These are phyloP conservation scores for Karstenula rhodostoma DNA, from an alignment of 2,329 filamentous ascomycete genomes.

Conservation along the genomic window DNA sequence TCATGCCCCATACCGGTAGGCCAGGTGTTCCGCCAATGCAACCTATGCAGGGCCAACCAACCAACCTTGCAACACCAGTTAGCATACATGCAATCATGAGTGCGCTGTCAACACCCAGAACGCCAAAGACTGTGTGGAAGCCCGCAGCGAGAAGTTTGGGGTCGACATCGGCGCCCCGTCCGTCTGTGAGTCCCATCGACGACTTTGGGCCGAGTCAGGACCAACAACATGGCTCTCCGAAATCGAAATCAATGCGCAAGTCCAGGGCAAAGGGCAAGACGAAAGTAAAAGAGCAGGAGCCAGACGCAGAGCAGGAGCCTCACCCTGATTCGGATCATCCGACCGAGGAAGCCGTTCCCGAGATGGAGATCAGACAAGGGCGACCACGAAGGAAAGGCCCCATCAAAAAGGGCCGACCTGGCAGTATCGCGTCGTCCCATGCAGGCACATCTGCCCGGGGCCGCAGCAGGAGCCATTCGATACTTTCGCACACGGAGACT, in stretches of 20 bases:
- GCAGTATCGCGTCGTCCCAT: conserved; percentile 57
- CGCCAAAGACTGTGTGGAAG: conserved; percentile 44
- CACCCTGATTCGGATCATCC: conserved; percentile 18
- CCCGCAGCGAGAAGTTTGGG: conserved; percentile 23
- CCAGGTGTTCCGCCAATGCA: conserved; percentile 31
- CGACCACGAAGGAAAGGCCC: conserved; percentile 42
- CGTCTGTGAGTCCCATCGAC: conserved; percentile 38
- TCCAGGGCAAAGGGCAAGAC: conserved; percentile 35
- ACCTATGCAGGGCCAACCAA: conserved; percentile 34
- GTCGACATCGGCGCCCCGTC: conserved; percentile 31
- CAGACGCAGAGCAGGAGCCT: conserved; percentile 23
- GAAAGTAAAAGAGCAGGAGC: conserved; percentile 35
- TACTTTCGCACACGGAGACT: conserved; percentile 56
- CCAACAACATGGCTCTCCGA: conserved; percentile 29
- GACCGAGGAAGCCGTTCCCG: conserved; percentile 32
- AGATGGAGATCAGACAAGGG: conserved; percentile 40
- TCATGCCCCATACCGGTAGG: conserved; percentile 24
- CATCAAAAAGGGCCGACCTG: conserved; percentile 40
- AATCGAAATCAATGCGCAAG: conserved; percentile 36
- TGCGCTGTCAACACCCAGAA: conserved; percentile 36
- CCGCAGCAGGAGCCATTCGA: conserved; percentile 59
- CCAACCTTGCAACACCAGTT: conserved; percentile 38
- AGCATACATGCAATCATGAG: conserved; percentile 36
- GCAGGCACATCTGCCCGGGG: conserved; percentile 54
- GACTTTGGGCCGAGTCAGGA: conserved; percentile 30